These are phyloP conservation scores for Cladosporium sp. DNA, from an alignment of 2,329 filamentous ascomycete species.

Conservation along the genomic window DNA sequence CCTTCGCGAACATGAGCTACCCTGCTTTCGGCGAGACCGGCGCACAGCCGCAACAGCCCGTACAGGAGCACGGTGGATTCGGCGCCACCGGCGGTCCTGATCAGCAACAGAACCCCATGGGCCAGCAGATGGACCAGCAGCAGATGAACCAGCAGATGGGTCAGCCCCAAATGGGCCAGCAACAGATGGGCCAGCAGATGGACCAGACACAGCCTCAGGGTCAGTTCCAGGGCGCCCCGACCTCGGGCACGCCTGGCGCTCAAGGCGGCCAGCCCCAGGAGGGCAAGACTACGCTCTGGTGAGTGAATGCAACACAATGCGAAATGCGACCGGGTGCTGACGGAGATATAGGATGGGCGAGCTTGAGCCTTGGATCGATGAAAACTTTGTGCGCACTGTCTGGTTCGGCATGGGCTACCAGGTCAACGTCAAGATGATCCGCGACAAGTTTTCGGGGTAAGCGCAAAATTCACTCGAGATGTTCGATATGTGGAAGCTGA, in stretches of 20 bases:
- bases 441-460: slow-evolving; percentile 97
- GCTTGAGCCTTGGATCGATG: slow-evolving; percentile 98
- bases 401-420: slow-evolving; percentile 91
- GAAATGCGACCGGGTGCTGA: slow-evolving; percentile 14
- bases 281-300: slow-evolving; percentile 57
- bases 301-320: slow-evolving; percentile 28
- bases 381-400: slow-evolving; percentile 95
- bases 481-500: slow-evolving; percentile 14
- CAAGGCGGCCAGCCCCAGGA: slow-evolving; percentile 42
- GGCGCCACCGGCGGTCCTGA: slow-evolving; percentile 17
- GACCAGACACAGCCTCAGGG: slow-evolving; percentile 50
- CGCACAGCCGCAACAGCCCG: slow-evolving; percentile 56
- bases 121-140: slow-evolving; percentile 35
- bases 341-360: slow-evolving; percentile 84
- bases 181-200: slow-evolving; percentile 58
- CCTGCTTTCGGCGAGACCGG: slow-evolving; percentile 62
- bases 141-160: slow-evolving; percentile 56
- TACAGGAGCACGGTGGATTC: slow-evolving; percentile 21
- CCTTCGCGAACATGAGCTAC: slow-evolving; percentile 58
- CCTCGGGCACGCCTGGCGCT: slow-evolving; percentile 45
- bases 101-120: slow-evolving; percentile 9
- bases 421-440: slow-evolving; percentile 99
- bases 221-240: slow-evolving; percentile 46
- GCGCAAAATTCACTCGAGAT: slow-evolving; percentile 30
- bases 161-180: slow-evolving; percentile 52